These are phyloP conservation scores for Trametes coccinea DNA, from an alignment of 768 basidiomycete genomes.

Conservation along the genomic window DNA sequence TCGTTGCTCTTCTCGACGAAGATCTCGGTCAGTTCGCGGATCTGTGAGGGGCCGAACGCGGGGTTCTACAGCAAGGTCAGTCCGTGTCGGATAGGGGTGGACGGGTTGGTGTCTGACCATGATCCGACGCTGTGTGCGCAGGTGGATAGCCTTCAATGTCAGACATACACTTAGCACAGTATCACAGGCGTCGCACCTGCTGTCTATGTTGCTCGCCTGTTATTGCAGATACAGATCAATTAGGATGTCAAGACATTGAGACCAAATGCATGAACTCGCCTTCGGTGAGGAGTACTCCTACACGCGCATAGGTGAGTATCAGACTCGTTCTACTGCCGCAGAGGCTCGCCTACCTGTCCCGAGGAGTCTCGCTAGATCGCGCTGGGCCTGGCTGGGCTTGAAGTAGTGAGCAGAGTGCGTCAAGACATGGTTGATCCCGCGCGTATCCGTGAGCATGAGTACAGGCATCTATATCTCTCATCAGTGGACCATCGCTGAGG, in stretches of 20 bases:
- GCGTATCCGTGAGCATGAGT: constrained; percentile 54
- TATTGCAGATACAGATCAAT: too few relatives aligned
- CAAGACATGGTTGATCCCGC: constrained; percentile 64
- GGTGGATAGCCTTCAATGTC: too few relatives aligned
- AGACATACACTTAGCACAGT: not conserved
- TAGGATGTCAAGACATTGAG: not conserved
- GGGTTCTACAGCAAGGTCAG: constrained; percentile 47
- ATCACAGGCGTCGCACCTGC: constrained; percentile 31
- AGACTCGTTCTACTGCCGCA: not conserved
- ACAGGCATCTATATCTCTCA: not conserved
- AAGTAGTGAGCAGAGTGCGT: constrained; percentile 55
- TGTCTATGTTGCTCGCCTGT: constrained; percentile 40
- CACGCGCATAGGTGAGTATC: not conserved
- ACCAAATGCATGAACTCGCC: constrained; percentile 20
- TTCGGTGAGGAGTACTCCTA: constrained; percentile 52
- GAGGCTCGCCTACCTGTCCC: constrained; percentile 32
- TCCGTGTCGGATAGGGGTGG: too few relatives aligned
- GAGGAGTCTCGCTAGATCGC: constrained; percentile 42
- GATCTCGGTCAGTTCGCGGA: constrained; percentile 55
- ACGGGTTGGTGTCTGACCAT: constrained; percentile 27
- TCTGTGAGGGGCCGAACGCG: constrained; percentile 61
- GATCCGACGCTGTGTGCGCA: constrained; percentile 22
- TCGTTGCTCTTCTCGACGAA: constrained; percentile 57
- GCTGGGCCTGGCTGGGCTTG: constrained; percentile 48
- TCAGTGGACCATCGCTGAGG: too few relatives aligned